Base-by-base conservation (phyloP, 2,329 filamentous ascomycete genomes). In the Sclerotinia minor region DNA sequence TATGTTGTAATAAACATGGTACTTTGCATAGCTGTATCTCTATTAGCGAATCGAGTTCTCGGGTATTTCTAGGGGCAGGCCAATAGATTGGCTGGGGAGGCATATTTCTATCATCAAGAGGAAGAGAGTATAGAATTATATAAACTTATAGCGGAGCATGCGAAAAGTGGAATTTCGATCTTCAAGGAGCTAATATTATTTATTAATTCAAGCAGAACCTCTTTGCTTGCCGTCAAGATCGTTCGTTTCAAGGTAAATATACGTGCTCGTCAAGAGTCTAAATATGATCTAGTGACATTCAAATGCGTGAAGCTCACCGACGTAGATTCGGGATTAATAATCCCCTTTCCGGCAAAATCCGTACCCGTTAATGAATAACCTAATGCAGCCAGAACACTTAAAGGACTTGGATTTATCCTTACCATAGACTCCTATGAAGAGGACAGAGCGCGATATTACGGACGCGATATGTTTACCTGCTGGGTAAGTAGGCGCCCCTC, bases 321-420 rank as follows among this genome's bases (percentile, higher is more conserved):
- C 35, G 13, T 61, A 6, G 21, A 61, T 61, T 49, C 29, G 15
- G 11, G 13, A 1, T 61, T 49, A 32, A 35, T 61, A 1, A 61
- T 61, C 3, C 44, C 44, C 5, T 24, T 35, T 15, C 29, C 29
- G 6, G 26, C 44, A 24, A 61, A 49, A 5, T 61, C 21, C 4
- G 21, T 61, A 61, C 35, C 21, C 44, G 49, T 61, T 5, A 61
- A 49, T n/a, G 26, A 61, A 47, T 61, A 61, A 15, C 21, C 21
- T 1, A 61, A 49, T 13, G 44, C 21, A 24, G 58, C 29, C 15
- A 61, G 21, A n/a, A 61, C 21, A 49, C 26, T 29, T n/a, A 49
- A 24, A 9, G 44, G 44, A 35, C 35, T 49, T 9, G 44, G 44
- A 35, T n/a, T n/a, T n/a, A n/a, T 35, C 21, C 29, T 35, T 49